Conservation (phyloP, 2,329 filamentous ascomycete genomes). For the Fusarium sp. region DNA sequence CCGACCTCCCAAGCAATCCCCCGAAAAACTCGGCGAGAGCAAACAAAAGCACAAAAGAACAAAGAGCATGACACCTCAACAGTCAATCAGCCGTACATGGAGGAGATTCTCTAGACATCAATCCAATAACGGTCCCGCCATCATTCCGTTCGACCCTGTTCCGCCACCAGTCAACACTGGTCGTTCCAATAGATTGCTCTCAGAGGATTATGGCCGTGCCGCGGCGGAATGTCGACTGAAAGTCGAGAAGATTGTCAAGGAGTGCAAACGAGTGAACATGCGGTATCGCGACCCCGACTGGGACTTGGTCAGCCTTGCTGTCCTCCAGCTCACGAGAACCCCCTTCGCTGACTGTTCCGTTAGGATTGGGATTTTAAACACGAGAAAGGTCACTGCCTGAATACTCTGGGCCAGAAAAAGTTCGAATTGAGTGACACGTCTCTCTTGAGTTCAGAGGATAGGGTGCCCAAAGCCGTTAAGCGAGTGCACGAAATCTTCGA, state of each 20-base stretch:
- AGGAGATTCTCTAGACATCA: conserved; percentile 67
- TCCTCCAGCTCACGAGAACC: background rate
- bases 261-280: conserved; percentile 80
- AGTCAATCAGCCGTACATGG: conserved; percentile 76
- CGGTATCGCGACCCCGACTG: conserved; percentile 78
- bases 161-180: conserved; percentile 59
- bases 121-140: conserved; percentile 73
- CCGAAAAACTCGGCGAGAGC: conserved; percentile 48
- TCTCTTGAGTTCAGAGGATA: conserved; percentile 59
- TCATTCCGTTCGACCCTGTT: conserved; percentile 74
- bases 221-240: conserved; percentile 72
- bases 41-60: conserved; percentile 64
- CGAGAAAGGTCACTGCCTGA: conserved; percentile 67
- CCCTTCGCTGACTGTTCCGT: conserved; percentile 21
- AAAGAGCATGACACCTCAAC: conserved; percentile 68
- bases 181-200: conserved; percentile 70
- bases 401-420: conserved; percentile 62
- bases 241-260: conserved; percentile 70
- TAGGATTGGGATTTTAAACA: conserved; percentile 77
- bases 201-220: conserved; percentile 72
- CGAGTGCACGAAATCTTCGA: conserved; percentile 81
- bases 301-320: conserved; percentile 61
- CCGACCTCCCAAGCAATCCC: conserved; percentile 50
- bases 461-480: conserved; percentile 79
- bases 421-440: conserved; percentile 63